Base-by-base conservation (phyloP, 2,329 filamentous ascomycete species). In the Monilinia aucupariae region DNA sequence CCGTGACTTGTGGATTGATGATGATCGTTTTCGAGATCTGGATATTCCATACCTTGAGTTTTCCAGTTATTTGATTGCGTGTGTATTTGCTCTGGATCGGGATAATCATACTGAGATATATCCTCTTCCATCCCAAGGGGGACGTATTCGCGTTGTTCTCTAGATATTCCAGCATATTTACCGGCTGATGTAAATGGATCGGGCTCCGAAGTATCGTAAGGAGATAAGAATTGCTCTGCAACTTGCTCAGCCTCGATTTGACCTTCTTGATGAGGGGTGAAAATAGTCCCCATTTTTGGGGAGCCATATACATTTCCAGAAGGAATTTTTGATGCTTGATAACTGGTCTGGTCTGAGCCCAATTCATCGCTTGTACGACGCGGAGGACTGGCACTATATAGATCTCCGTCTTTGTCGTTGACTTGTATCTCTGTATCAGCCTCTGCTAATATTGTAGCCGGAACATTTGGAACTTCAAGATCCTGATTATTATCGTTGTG, bases 331-430 rank as follows among this genome's bases (percentile, higher is more conserved):
- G 43, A 43, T 27, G 9, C 34, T 37, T 30, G 25, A 27, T 58
- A 25, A 10, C 15, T 37, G 25, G 20, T 30, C 45, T 30, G 43
- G 10, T 34, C 27, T 25, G 52, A 50, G 2, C 20, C 27, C 13
- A n/a, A 30, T 7, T 47, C 41, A 47, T 25, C 27, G n/a, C 20
- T 39, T 10, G 20, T 59, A 32, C 41, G 61, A 13, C 59, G 48
- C 13, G 61, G 62, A 30, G 68, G 64, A 49, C 63, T 70, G 17
- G 65, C 66, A 53, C 39, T 59, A 51, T 70, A 69, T 17, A 66
- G 34, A 30, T 67, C 66, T 15, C 64, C 65, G 41, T 62, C 52
- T 25, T 61, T 55, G 30, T 58, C 25, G 13, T 27, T n/a, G 15
- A 27, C 22, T 30, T 13, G 4, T 22, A 17, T 47, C 6, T 17